A percentile compares a stretch with the other conserved stretches of the same genome.
phyloP scores from a whole-genome alignment of 228 moss, liverwort and hornwort genomes.

The Sphagnum fallax region DNA sequence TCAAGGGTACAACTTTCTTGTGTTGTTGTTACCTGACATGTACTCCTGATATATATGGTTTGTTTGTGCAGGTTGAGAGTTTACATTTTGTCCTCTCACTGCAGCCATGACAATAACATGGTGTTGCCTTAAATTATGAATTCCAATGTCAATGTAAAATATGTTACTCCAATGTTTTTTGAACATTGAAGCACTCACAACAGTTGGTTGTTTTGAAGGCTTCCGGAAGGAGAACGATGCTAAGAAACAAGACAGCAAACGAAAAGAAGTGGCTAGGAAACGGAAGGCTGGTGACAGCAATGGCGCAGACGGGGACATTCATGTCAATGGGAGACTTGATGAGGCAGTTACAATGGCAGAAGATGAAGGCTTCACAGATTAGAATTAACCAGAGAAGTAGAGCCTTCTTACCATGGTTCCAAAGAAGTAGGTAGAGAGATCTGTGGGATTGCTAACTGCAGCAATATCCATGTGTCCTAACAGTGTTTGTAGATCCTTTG shows the following conservation, averaged over 20 bases:
- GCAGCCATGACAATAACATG: neutral
- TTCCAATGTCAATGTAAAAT: neutral
- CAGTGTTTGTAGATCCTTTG: too few relatives aligned
- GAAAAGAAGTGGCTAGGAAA: slow-evolving; percentile 40
- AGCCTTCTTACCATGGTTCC: too few relatives aligned
- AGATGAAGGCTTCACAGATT: slow-evolving; percentile 20
- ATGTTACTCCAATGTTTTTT: neutral
- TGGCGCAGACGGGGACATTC: slow-evolving; percentile 10
- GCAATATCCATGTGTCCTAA: too few relatives aligned
- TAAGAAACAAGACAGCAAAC: slow-evolving; percentile 61
- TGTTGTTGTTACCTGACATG: neutral
- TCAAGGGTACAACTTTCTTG: too few relatives aligned
- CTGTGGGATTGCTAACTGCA: too few relatives aligned
- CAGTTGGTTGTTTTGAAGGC: slow-evolving; percentile 21
- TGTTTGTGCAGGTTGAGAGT: neutral
- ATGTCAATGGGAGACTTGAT: slow-evolving; percentile 35
- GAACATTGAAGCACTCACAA: neutral
- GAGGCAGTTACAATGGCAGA: slow-evolving; percentile 28
- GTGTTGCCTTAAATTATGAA: too few relatives aligned
- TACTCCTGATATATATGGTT: neutral
- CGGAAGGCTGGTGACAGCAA: slow-evolving; percentile 43
- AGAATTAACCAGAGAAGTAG: too few relatives aligned
- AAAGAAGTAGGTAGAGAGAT: too few relatives aligned
- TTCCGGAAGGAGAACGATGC: slow-evolving; percentile 68
- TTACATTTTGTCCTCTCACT: neutral